A percentile compares a stretch with the other conserved stretches of the same genome.
These are phyloP conservation scores for Globisporangium cederbergense DNA, from an alignment of 352 stramenopile species.

Conservation along the genomic window DNA sequence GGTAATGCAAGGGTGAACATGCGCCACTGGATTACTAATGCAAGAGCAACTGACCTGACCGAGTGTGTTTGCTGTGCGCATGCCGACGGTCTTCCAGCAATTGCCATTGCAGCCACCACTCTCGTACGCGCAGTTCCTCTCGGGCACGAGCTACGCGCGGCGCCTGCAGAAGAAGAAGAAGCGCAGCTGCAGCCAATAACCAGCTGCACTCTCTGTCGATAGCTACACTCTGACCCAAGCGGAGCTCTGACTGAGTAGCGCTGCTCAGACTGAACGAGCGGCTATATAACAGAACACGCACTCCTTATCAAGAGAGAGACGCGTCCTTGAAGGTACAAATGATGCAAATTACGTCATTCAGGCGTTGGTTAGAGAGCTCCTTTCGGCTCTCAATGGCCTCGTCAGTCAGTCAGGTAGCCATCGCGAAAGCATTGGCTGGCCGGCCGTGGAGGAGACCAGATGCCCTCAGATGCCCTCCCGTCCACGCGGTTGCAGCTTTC, in stretches of 20 bases:
- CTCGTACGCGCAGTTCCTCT: constrained; percentile 46
- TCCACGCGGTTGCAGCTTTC: no score
- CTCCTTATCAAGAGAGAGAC: background rate
- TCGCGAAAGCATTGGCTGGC: no score
- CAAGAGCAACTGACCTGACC: background rate
- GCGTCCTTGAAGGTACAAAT: background rate
- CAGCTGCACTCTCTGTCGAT: background rate
- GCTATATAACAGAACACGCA: background rate
- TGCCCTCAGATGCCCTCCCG: no score
- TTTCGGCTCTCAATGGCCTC: no score
- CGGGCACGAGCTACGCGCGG: constrained; percentile 52
- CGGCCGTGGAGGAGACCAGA: no score
- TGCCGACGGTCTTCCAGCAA: background rate
- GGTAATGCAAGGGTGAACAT: background rate
- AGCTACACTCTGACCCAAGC: background rate
- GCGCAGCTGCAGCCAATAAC: constrained; percentile 2
- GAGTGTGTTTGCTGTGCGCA: background rate
- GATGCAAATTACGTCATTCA: no score
- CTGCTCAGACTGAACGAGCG: no score
- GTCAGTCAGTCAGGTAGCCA: no score
- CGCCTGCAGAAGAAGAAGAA: constrained; percentile 28
- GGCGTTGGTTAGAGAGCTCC: no score
- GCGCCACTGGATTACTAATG: background rate
- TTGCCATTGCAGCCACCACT: constrained; percentile 13
- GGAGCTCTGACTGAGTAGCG: no score